These are phyloP conservation scores for Puccinia horiana DNA, from an alignment of 1,284 basidiomycete species.

Conservation along the genomic window DNA sequence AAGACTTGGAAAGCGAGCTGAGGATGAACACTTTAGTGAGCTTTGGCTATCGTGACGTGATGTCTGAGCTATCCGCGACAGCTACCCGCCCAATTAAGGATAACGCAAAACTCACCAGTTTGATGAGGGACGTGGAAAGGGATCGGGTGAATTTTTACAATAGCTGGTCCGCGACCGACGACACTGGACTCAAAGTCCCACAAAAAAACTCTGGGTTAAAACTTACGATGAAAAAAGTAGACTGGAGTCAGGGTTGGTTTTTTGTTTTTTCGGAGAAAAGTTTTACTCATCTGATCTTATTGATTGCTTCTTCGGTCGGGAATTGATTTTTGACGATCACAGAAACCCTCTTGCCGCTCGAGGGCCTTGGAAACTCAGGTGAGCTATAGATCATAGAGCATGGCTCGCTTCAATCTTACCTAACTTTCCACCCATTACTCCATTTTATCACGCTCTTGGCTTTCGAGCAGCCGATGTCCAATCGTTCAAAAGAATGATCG, in stretches of 20 bases:
- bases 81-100: not conserved
- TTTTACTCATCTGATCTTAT: not conserved
- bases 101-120: not conserved
- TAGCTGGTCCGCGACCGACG: not conserved
- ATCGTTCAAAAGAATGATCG: not conserved
- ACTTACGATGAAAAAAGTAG: not conserved
- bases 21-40: not conserved
- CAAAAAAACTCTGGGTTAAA: not conserved
- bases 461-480: not conserved
- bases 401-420: not conserved
- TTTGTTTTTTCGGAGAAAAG: not conserved
- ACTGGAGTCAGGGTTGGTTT: not conserved
- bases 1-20: not conserved
- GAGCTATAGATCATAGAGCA: not conserved
- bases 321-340: not conserved
- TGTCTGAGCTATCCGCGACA: not conserved
- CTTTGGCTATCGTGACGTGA: conserved; percentile 1
- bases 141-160: not conserved
- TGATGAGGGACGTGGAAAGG: too few species aligned
- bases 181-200: not conserved
- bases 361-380: conserved; percentile 2
- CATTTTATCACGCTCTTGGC: not conserved
- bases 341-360: not conserved
- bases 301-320: not conserved
- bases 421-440: not conserved